phyloP scores from a whole-genome alignment of 1,139 yeast species.

The Diutina rugosa region DNA sequence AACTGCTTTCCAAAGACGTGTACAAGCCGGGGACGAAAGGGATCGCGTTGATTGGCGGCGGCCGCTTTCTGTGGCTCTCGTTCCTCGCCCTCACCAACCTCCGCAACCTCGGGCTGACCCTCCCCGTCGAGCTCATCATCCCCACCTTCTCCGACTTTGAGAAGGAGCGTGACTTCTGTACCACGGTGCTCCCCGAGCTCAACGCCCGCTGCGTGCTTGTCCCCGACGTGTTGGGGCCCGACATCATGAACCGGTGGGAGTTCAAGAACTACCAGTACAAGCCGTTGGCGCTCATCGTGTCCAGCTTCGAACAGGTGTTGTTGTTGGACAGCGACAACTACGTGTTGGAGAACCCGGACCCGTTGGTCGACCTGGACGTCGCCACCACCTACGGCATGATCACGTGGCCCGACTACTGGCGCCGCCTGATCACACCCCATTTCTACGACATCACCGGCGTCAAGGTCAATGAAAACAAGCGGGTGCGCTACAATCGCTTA shows the following conservation, averaged over 20 bases:
- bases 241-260: slow-evolving; percentile 7
- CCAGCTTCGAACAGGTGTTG: slow-evolving; percentile 20
- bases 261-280: slow-evolving; percentile 20
- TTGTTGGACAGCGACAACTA: slow-evolving; percentile 26
- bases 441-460: slow-evolving; percentile 20
- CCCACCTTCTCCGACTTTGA: slow-evolving; percentile 19
- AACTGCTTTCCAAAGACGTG: slow-evolving; percentile 13
- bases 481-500: slow-evolving; percentile 16
- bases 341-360: slow-evolving; percentile 21
- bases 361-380: slow-evolving; percentile 18
- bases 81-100: slow-evolving; percentile 40
- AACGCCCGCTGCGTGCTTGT: slow-evolving; percentile 23
- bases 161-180: slow-evolving; percentile 14
- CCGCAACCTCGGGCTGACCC: slow-evolving; percentile 37
- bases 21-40: slow-evolving; percentile 23
- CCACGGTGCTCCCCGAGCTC: slow-evolving; percentile 15
- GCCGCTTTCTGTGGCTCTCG: slow-evolving; percentile 41
- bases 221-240: slow-evolving; percentile 23
- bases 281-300: slow-evolving; percentile 20
- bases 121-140: slow-evolving; percentile 43
- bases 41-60: slow-evolving; percentile 54
- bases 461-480: slow-evolving; percentile 9
- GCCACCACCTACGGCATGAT: slow-evolving; percentile 16
- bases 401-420: slow-evolving; percentile 30
- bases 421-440: slow-evolving; percentile 23